Evolutionary conservation across 768 basidiomycete species (phyloP).

Genomic region (Lactifluus subvellereus): DNA sequence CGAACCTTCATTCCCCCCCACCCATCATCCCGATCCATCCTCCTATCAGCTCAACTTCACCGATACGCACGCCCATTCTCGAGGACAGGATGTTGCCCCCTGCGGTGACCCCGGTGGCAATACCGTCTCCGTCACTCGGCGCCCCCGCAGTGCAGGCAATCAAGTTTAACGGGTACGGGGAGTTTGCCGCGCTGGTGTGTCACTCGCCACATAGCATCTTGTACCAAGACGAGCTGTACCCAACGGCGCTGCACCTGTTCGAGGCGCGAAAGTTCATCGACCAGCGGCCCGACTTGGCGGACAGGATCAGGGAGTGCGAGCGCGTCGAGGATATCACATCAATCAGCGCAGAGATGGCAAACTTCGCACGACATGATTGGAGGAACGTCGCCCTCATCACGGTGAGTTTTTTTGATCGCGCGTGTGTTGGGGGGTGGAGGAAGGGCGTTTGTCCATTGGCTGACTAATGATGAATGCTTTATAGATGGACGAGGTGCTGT

Average conservation of each 20-base stretch:
- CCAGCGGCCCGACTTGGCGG: slow-evolving; percentile 44
- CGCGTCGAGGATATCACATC: slow-evolving; percentile 37
- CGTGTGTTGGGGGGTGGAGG: slow-evolving; percentile 4
- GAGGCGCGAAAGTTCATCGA: slow-evolving; percentile 66
- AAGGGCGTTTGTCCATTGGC: background rate
- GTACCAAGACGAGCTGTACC: slow-evolving; percentile 50
- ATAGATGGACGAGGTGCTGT: slow-evolving; percentile 65
- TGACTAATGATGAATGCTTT: background rate
- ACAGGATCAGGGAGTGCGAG: slow-evolving; percentile 44
- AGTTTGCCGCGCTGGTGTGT: slow-evolving; percentile 51
- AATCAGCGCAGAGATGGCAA: slow-evolving; percentile 26
- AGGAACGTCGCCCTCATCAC: too few species aligned
- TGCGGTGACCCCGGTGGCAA: too few species aligned
- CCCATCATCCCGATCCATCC: too few species aligned
- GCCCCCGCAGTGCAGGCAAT: background rate
- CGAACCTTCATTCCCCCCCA: too few species aligned
- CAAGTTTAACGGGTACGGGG: slow-evolving; percentile 33
- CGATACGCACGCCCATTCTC: too few species aligned
- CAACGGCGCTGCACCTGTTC: slow-evolving; percentile 67
- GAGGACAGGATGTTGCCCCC: too few species aligned
- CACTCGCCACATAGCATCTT: slow-evolving; percentile 61
- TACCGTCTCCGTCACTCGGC: too few species aligned
- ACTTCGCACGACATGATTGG: too few species aligned
- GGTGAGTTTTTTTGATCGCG: too few species aligned
- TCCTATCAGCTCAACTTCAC: too few species aligned